Evolutionary conservation across 1,284 basidiomycete genomes (phyloP).

Genomic region (Wolfiporia cocos): DNA sequence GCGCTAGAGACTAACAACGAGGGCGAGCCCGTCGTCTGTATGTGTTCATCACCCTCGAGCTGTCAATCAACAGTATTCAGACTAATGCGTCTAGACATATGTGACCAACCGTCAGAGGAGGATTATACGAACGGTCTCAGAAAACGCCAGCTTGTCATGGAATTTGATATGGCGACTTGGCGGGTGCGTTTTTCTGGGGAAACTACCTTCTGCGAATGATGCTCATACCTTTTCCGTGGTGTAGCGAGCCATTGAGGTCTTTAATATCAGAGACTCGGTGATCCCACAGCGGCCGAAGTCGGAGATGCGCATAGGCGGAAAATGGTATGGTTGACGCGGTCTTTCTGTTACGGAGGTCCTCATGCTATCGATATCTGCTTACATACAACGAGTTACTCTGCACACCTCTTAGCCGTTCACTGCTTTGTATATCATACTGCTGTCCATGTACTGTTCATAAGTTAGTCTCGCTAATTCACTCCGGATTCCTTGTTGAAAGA

Average conservation of each 20-base stretch:
- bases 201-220: background rate
- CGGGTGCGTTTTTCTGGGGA: slow-evolving; percentile 39
- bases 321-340: slow-evolving; percentile 56
- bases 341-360: background rate
- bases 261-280: slow-evolving; percentile 62
- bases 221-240: no score
- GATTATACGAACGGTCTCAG: slow-evolving; percentile 60
- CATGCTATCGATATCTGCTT: no score
- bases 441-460: background rate
- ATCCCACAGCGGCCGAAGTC: slow-evolving; percentile 62
- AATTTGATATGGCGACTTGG: slow-evolving; percentile 83
- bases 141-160: slow-evolving; percentile 80
- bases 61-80: background rate
- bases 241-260: slow-evolving; percentile 77
- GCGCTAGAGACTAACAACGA: slow-evolving; percentile 59
- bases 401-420: background rate
- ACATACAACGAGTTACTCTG: no score
- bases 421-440: background rate
- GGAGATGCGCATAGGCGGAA: slow-evolving; percentile 46
- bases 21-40: slow-evolving; percentile 74
- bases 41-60: slow-evolving; percentile 15
- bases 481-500: no score
- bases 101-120: slow-evolving; percentile 55
- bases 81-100: slow-evolving; percentile 38
- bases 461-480: background rate